These are phyloP conservation scores for Hypericum androsaemum DNA, from an alignment of 345 rosid species.

Conservation along the genomic window DNA sequence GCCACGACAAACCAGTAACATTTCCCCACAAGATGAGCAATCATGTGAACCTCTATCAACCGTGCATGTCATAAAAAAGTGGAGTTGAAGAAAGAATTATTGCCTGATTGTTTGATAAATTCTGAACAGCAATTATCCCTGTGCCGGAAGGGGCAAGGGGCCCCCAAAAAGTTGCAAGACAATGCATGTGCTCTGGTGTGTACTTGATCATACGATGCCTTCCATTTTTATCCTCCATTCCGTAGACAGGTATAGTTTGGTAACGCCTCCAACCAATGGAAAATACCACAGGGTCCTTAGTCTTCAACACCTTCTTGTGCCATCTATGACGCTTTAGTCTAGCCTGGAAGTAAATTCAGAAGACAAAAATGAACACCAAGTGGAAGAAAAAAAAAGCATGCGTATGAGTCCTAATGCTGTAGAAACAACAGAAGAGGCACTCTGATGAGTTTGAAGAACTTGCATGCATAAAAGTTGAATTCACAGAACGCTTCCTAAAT, in stretches of 20 bases:
- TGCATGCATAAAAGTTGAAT: too few relatives aligned
- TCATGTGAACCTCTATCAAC: background rate
- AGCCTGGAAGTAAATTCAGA: constrained; percentile 33
- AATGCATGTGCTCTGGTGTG: constrained; percentile 94
- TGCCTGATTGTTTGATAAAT: constrained; percentile 74
- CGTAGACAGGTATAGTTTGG: constrained; percentile 77
- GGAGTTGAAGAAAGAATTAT: constrained; percentile 2
- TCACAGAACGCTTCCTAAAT: too few relatives aligned
- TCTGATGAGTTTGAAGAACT: background rate
- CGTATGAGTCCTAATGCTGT: background rate
- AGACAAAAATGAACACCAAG: background rate
- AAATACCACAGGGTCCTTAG: constrained; percentile 78
- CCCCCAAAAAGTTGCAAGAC: constrained; percentile 95
- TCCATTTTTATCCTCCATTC: constrained; percentile 76
- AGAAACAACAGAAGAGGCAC: background rate
- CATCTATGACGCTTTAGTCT: constrained; percentile 85
- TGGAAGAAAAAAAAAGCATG: background rate
- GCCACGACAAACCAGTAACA: too few relatives aligned
- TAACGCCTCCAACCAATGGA: constrained; percentile 96
- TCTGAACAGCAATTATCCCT: constrained; percentile 80
- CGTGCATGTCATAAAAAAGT: background rate
- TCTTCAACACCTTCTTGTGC: constrained; percentile 83
- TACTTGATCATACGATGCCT: constrained; percentile 92
- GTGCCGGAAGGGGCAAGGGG: constrained; percentile 93
- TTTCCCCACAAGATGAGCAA: too few relatives aligned